Evolutionary conservation across 2,329 filamentous ascomycete genomes (phyloP), one percentile per base, ranked within the genome.

Genomic region (Phoma sp.): DNA sequence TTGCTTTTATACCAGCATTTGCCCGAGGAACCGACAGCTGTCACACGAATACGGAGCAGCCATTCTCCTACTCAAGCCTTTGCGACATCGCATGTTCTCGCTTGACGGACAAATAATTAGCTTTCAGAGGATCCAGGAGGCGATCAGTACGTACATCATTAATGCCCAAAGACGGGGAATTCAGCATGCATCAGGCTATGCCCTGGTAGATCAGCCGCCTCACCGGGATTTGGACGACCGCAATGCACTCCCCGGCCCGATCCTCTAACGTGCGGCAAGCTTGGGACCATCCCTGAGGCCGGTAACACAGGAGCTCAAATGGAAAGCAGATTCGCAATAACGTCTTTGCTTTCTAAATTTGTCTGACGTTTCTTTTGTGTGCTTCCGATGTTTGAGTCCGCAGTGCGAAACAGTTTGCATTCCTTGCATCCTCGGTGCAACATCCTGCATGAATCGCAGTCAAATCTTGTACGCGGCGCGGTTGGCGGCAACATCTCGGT

Each of bases 1-100:
- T 67, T 61, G 58, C 59, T 67, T 68, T 67, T 62, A 59, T 55
- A 52, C 58, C 62, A 59, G 48, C 52, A 41, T 60, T 54, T 48
- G 40, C 40, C 45, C 43, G 56, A 33, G 53, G 51, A 63, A 59
- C 59, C 35, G 39, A 60, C 42, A 57, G 44, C 38, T 38, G 68
- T 69, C 49, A 61, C 62, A 71, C 69, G 62, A 70, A 68, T 66
- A 63, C 55, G 61, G 25, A 42, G 41, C 33, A 42, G 24, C 22
- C 25, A 24, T 46, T 25, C 40, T 32, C 44, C 23, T 42, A 7
- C 32, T 46, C 52, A 47, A 36, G 41, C 46, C 18, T 55, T 55
- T 42, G 22, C 32, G 22, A 42, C 32, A 43, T 50, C 32, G 37
- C 41, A 37, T 33, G n/a, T 25, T 38, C 42, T 50, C 52, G 46